Evolutionary conservation across 768 basidiomycete genomes (phyloP).

Genomic region (Russula compacta): DNA sequence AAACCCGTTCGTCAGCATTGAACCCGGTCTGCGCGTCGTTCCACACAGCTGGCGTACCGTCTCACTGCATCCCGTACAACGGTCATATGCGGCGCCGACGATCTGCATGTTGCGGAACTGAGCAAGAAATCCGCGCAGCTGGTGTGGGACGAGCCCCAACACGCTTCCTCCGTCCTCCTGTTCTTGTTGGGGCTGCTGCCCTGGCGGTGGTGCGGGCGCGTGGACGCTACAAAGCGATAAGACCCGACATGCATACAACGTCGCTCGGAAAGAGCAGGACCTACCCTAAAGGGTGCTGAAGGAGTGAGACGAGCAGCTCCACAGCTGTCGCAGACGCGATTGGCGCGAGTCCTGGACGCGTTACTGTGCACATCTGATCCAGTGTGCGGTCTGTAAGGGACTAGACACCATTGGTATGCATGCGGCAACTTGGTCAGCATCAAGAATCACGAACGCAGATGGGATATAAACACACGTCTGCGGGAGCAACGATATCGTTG

Average conservation of each 20-base stretch:
- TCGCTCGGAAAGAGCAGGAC: neutral
- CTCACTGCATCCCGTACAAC: slow-evolving; percentile 88
- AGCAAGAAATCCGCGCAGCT: slow-evolving; percentile 82
- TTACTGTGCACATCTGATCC: slow-evolving; percentile 99
- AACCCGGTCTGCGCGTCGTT: neutral
- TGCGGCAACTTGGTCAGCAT: neutral
- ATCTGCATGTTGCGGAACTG: slow-evolving; percentile 82
- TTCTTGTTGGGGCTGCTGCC: slow-evolving; percentile 23
- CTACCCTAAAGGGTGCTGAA: slow-evolving; percentile 87
- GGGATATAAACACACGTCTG: slow-evolving; percentile 54
- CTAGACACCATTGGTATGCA: slow-evolving; percentile 24
- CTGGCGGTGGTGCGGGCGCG: slow-evolving; percentile 62
- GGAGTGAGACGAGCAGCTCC: slow-evolving; percentile 77
- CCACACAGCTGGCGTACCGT: slow-evolving; percentile 36
- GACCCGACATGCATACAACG: neutral
- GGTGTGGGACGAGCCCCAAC: slow-evolving; percentile 87
- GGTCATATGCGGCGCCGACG: slow-evolving; percentile 75
- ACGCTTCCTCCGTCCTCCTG: slow-evolving; percentile 35
- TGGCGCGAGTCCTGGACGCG: slow-evolving; percentile 86
- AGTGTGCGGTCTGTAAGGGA: slow-evolving; percentile 82
- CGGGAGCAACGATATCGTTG: slow-evolving; percentile 94
- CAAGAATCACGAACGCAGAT: neutral
- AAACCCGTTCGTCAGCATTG: neutral
- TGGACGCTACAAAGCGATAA: slow-evolving; percentile 33
- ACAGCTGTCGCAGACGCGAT: slow-evolving; percentile 90